Evolutionary conservation across 345 rosid species (phyloP).

Genomic region (Syzygium jambos): DNA sequence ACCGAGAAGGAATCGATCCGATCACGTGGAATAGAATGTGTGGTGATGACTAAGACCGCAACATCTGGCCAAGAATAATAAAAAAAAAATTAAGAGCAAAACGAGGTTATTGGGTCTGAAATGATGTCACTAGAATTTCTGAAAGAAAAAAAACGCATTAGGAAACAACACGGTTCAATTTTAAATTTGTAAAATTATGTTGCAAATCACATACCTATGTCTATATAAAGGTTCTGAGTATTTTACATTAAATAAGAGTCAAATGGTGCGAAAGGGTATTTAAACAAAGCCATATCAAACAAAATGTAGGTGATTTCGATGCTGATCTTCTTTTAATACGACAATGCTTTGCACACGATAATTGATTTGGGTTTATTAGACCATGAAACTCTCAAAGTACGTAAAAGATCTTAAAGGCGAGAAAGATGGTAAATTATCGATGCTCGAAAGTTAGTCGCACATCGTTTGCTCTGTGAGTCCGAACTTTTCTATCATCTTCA

Average conservation of each 20-base stretch:
- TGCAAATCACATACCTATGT: too few relatives aligned
- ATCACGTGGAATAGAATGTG: background rate
- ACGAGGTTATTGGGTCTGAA: background rate
- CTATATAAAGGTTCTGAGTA: too few relatives aligned
- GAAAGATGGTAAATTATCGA: background rate
- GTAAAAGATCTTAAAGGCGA: background rate
- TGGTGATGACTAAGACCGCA: background rate
- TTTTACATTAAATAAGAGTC: too few relatives aligned
- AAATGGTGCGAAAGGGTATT: too few relatives aligned
- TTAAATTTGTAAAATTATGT: background rate
- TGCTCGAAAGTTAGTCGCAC: background rate
- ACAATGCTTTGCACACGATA: background rate
- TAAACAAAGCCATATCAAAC: background rate
- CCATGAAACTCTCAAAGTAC: background rate
- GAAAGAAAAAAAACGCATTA: background rate
- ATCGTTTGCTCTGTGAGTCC: too few relatives aligned
- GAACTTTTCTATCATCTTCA: background rate
- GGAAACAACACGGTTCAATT: background rate
- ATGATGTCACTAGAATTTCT: background rate
- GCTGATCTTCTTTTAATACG: background rate
- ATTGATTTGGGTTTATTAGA: background rate
- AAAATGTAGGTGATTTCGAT: background rate
- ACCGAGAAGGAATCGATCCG: background rate
- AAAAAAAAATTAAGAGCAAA: background rate
- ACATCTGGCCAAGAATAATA: background rate